These are phyloP conservation scores for Hypoxylon sp. DNA, from an alignment of 2,329 filamentous ascomycete species.

Conservation along the genomic window DNA sequence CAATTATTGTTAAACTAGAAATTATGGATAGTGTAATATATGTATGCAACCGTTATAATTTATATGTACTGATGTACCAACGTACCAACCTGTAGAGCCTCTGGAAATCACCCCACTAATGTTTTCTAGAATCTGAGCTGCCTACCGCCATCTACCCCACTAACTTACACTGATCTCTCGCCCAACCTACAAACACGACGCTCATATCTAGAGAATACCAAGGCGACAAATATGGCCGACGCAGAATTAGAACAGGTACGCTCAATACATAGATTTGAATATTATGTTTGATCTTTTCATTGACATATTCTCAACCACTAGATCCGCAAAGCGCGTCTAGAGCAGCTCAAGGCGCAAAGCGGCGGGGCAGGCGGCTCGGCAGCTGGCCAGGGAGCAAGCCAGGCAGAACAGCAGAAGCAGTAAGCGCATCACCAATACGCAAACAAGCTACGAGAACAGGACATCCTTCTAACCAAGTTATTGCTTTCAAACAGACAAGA, in stretches of 20 bases:
- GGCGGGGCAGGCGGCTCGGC: constrained; percentile 65
- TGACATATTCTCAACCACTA: constrained; percentile 56
- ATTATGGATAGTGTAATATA: too few species aligned
- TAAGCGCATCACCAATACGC: constrained; percentile 56
- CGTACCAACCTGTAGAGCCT: constrained; percentile 1
- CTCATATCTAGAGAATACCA: not conserved
- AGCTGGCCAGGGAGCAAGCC: constrained; percentile 55
- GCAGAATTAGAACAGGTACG: constrained; percentile 58
- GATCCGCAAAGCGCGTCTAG: constrained; percentile 92
- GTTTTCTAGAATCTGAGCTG: constrained; percentile 15
- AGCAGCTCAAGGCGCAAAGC: constrained; percentile 87
- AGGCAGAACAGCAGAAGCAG: constrained; percentile 75
- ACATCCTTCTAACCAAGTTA: constrained; percentile 32
- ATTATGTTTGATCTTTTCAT: not conserved
- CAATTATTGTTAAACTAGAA: too few species aligned
- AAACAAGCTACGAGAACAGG: not conserved
- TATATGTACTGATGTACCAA: too few species aligned
- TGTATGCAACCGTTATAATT: too few species aligned
- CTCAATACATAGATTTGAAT: not conserved
- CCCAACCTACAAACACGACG: constrained; percentile 2
- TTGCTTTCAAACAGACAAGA: constrained; percentile 59
- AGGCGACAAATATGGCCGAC: constrained; percentile 55
- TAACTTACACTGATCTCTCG: constrained; percentile 6
- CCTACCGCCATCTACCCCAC: constrained; percentile 8
- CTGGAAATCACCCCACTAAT: constrained; percentile 36